phyloP scores from a whole-genome alignment of 2,329 filamentous ascomycete genomes.

The Diaporthe ampelina region DNA sequence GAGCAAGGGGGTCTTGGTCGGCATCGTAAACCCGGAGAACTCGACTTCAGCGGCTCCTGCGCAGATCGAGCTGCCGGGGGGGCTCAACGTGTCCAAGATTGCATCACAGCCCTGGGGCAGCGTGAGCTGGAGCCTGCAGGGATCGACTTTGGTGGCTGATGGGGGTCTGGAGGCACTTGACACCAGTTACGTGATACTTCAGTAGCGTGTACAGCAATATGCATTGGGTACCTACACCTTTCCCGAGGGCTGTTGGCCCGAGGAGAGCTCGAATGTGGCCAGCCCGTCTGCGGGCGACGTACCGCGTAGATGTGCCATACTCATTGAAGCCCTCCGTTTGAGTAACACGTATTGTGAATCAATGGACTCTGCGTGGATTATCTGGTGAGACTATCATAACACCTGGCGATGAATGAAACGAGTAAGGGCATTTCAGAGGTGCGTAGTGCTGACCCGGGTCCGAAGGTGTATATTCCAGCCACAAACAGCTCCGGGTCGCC shows the following conservation, averaged over 20 bases:
- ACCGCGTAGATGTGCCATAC: not conserved
- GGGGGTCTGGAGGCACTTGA: slow-evolving; percentile 33
- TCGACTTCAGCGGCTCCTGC: slow-evolving; percentile 41
- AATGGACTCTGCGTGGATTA: not conserved
- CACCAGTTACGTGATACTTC: slow-evolving; percentile 40
- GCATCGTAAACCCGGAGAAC: slow-evolving; percentile 54
- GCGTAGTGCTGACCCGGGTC: not conserved
- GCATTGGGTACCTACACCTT: not conserved
- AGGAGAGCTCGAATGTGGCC: not conserved
- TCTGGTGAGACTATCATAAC: not conserved
- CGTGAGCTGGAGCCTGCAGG: slow-evolving; percentile 47
- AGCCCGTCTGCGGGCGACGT: not conserved
- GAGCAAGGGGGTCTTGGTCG: slow-evolving; percentile 51
- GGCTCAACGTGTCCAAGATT: slow-evolving; percentile 41
- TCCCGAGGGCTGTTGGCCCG: not conserved
- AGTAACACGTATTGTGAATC: not conserved
- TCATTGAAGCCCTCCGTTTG: no score
- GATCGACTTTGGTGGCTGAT: slow-evolving; percentile 19
- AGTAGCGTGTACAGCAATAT: slow-evolving; percentile 15
- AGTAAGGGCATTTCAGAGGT: not conserved
- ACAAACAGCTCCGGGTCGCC: not conserved
- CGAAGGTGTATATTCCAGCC: no score
- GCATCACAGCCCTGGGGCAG: slow-evolving; percentile 46
- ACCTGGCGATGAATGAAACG: not conserved
- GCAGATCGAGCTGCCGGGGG: slow-evolving; percentile 42